A percentile compares a stretch with the other conserved stretches of the same genome.
phyloP scores from a whole-genome alignment of 345 rosid genomes.

The Nephelium lappaceum region DNA sequence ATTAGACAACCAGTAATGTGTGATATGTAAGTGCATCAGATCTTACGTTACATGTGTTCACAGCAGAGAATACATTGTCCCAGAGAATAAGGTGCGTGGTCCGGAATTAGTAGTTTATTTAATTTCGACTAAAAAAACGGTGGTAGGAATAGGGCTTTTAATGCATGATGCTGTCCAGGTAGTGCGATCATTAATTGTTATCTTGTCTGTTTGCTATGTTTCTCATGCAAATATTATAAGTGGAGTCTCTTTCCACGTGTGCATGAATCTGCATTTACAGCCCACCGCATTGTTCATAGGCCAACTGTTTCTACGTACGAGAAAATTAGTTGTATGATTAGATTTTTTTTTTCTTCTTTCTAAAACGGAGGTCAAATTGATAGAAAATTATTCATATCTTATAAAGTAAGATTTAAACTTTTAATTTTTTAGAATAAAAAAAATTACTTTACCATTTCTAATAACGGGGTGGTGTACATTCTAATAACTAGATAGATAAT shows the following conservation, averaged over 20 bases:
- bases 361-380: no score
- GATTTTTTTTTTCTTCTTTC: no score
- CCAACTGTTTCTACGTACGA: slow-evolving; percentile 1
- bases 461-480: no score
- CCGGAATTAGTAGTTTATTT: neutral
- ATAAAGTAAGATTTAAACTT: no score
- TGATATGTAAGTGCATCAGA: neutral
- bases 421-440: no score
- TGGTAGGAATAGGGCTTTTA: slow-evolving; percentile 16
- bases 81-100: neutral
- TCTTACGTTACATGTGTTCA: neutral
- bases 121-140: slow-evolving; percentile 7
- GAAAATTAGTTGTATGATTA: no score
- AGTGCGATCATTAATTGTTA: slow-evolving; percentile 22
- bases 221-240: neutral
- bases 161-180: slow-evolving; percentile 28
- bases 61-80: slow-evolving; percentile 1
- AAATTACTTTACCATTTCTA: no score
- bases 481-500: no score
- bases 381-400: no score
- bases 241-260: slow-evolving; percentile 35
- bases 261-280: slow-evolving; percentile 27
- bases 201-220: neutral
- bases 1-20: neutral
- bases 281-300: slow-evolving; percentile 32